Evolutionary conservation across 2,329 filamentous ascomycete species (phyloP), one percentile per base, ranked within the genome.

Genomic region (Diaporthe longicolla): DNA sequence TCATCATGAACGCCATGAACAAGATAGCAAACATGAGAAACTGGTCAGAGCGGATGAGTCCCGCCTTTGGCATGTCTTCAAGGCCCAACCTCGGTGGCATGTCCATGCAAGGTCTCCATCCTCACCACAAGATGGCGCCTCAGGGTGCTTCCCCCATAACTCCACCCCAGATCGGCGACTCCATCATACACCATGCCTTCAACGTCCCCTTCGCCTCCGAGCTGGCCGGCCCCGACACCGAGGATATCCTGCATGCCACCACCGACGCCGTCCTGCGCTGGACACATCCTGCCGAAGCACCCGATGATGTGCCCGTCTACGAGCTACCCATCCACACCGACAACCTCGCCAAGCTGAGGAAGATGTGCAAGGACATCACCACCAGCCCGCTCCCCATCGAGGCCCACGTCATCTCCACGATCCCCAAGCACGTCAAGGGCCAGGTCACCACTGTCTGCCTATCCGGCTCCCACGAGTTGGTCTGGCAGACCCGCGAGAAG

Each of bases 171-270:
- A 88, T 92, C 76, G 89, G 93, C 81, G 93, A 96, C 82, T 88
- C 92, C 70, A 92, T 91, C 77, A 94, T 98, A 84, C 95, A 97
- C 84, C 93, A 98, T 83, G 96, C 95, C 77, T 98, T 99, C 91
- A 98, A 98, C 82, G 93, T 99, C 65, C 97, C 97, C 75, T 98
- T 98, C 85, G 93, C 95, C 78, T 97, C 94, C 77, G 96, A 96
- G 80, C 91, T 99, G 76, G 91, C 94, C 76, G 97, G 97, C 45
- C 97, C 97, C 77, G 95, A 98, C 80, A 93, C 93, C 78, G 95
- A 98, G 83, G 95, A 98, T 84, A 94, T 99, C 80, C 90, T 98
- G 75, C 96, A 98, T 85, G 95, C 96, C 77, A 98, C 94, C 77
- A 91, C 92, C 73, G 94, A 95, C 78, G 95, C 96, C 75, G 92